These are phyloP conservation scores for Aegle marmelos DNA, from an alignment of 345 rosid species.

Conservation along the genomic window DNA sequence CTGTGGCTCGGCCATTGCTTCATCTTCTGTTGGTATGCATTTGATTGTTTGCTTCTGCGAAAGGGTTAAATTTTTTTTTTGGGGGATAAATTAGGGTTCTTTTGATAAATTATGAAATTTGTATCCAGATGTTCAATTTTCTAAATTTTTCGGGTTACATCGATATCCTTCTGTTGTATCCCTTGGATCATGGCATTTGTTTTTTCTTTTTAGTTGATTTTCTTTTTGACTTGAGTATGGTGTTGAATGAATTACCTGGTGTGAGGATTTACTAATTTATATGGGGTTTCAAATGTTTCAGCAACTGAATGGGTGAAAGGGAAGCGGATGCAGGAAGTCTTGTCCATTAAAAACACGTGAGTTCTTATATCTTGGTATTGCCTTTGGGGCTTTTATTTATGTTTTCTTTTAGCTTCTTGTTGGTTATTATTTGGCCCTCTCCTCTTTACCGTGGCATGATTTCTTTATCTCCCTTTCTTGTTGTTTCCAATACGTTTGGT, in stretches of 20 bases:
- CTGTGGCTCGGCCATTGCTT: constrained; percentile 97
- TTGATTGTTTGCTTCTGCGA: constrained; percentile 22
- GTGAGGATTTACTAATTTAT: not conserved
- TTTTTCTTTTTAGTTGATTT: not conserved
- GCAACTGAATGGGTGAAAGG: constrained; percentile 99
- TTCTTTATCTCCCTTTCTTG: not conserved
- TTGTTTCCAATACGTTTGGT: not conserved
- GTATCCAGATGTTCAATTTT: not conserved
- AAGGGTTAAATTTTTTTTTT: constrained; percentile 44
- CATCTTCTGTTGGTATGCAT: constrained; percentile 90
- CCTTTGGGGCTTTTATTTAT: not conserved
- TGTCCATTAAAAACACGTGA: constrained; percentile 92
- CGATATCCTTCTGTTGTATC: not conserved
- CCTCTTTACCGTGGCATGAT: not conserved
- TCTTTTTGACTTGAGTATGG: not conserved
- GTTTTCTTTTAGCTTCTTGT: not conserved
- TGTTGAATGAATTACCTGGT: not conserved
- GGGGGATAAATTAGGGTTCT: constrained; percentile 24
- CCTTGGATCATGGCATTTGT: not conserved
- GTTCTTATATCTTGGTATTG: constrained; percentile 13
- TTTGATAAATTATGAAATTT: no score
- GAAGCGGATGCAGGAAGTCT: constrained; percentile 82
- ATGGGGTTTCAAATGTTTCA: constrained; percentile 23
- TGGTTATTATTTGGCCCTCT: not conserved
- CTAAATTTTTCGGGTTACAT: not conserved